A percentile compares a stretch with the other conserved stretches of the same genome.
phyloP scores from a whole-genome alignment of 345 rosid genomes.

The Gossypium mustelinum region DNA sequence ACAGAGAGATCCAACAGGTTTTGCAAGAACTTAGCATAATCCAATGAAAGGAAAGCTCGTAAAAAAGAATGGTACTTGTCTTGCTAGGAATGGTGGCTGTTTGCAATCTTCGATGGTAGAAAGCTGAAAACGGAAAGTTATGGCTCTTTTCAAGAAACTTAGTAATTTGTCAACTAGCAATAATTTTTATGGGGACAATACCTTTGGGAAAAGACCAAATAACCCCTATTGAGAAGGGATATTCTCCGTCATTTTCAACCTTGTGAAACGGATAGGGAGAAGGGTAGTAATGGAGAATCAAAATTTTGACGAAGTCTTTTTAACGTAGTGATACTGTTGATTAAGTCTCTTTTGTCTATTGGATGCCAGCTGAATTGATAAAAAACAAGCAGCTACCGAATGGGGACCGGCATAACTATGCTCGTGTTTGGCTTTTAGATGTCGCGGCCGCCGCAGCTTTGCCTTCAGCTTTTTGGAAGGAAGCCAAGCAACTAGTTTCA shows the following conservation, averaged over 20 bases:
- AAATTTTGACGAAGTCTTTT: neutral
- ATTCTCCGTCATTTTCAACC: neutral
- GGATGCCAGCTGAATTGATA: conserved; percentile 24
- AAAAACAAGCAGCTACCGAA: neutral
- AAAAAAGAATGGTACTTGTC: neutral
- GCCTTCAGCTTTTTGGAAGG: neutral
- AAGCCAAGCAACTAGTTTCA: too few species aligned
- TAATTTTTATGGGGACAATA: conserved; percentile 12
- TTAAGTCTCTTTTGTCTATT: conserved; percentile 11
- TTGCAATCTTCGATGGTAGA: too few species aligned
- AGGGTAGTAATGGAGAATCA: neutral
- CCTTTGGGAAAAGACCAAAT: neutral
- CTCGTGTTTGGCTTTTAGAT: neutral
- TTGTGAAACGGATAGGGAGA: neutral
- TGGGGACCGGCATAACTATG: conserved; percentile 13
- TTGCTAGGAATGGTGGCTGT: neutral
- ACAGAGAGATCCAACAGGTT: conserved; percentile 22
- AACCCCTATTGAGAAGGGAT: neutral
- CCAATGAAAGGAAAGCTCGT: neutral
- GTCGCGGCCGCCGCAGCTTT: conserved; percentile 9
- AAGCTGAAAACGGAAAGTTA: neutral
- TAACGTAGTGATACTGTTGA: neutral
- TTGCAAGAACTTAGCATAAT: conserved; percentile 22
- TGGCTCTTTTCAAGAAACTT: conserved; percentile 3
- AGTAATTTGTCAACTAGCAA: conserved; percentile 16